Conservation (phyloP, 495 filamentous ascomycete genomes). For the Pseudoneurospora amorphoporcata region DNA sequence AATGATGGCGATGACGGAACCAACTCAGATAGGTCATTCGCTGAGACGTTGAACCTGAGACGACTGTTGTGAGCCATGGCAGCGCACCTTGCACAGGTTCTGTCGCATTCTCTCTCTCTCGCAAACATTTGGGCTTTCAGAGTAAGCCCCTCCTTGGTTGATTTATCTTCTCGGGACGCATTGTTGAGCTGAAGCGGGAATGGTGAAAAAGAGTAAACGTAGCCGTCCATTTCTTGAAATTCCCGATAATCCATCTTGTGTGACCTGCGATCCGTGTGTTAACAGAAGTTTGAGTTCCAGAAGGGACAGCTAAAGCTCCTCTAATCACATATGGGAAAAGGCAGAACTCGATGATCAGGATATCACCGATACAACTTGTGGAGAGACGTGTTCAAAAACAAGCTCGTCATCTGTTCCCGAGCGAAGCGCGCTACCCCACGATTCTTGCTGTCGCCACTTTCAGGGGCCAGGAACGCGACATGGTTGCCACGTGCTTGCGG, state of each 20-base stretch:
- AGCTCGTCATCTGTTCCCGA: background rate
- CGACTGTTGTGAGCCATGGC: background rate
- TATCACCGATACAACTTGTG: background rate
- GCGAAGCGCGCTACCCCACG: background rate
- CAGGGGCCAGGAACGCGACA: background rate
- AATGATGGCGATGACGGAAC: background rate
- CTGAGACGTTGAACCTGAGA: background rate
- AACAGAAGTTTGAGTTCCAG: background rate
- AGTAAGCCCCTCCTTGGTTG: background rate
- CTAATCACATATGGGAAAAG: background rate
- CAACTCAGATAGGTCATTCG: background rate
- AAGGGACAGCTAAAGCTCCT: background rate
- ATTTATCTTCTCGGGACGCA: background rate
- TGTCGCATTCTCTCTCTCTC: background rate
- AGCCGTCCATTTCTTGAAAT: background rate
- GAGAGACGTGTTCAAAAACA: background rate
- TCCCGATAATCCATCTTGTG: background rate
- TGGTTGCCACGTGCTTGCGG: background rate
- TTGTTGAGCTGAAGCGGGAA: background rate
- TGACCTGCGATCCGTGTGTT: background rate
- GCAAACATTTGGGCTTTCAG: background rate
- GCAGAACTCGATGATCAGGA: background rate
- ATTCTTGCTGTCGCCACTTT: background rate
- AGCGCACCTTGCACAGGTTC: background rate
- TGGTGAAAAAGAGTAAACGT: background rate